A percentile compares a stretch with the other conserved stretches of the same genome.
Conservation (phyloP, 225 moss, liverwort and hornwort genomes). For the Physcomitrellopsis africana region DNA sequence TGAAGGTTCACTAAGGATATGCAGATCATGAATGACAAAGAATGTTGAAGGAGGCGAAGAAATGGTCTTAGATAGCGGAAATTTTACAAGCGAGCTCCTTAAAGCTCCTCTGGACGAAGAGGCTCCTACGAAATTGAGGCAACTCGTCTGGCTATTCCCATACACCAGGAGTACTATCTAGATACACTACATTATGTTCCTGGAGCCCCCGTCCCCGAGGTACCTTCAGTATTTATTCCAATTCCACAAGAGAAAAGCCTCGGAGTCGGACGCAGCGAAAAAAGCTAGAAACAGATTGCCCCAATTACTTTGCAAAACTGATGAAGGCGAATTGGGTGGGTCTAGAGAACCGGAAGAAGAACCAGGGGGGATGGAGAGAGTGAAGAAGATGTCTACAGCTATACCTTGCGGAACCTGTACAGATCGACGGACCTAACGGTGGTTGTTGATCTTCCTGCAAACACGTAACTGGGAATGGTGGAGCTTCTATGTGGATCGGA, state of each 20-base stretch:
- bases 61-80: slow-evolving; percentile 35
- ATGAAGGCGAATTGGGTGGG: slow-evolving; percentile 32
- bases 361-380: background rate
- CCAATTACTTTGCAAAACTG: slow-evolving; percentile 56
- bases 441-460: slow-evolving; percentile 26
- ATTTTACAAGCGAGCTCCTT: slow-evolving; percentile 40
- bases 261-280: slow-evolving; percentile 20
- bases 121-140: slow-evolving; percentile 37
- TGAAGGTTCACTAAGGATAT: background rate
- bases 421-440: slow-evolving; percentile 21
- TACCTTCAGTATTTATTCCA: slow-evolving; percentile 18
- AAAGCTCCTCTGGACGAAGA: slow-evolving; percentile 29
- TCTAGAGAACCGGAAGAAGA: background rate
- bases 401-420: slow-evolving; percentile 53
- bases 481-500: background rate
- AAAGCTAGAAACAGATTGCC: slow-evolving; percentile 45
- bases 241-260: slow-evolving; percentile 21
- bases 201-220: slow-evolving; percentile 17
- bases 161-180: slow-evolving; percentile 21
- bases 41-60: slow-evolving; percentile 29
- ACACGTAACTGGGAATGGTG: slow-evolving; percentile 14
- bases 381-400: slow-evolving; percentile 15
- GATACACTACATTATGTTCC: slow-evolving; percentile 9
- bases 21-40: background rate
- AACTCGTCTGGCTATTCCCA: slow-evolving; percentile 44